A percentile compares a stretch with the other conserved stretches of the same genome.
These are phyloP conservation scores for Corniculantispora saksenae DNA, from an alignment of 2,329 filamentous ascomycete species.

Conservation along the genomic window DNA sequence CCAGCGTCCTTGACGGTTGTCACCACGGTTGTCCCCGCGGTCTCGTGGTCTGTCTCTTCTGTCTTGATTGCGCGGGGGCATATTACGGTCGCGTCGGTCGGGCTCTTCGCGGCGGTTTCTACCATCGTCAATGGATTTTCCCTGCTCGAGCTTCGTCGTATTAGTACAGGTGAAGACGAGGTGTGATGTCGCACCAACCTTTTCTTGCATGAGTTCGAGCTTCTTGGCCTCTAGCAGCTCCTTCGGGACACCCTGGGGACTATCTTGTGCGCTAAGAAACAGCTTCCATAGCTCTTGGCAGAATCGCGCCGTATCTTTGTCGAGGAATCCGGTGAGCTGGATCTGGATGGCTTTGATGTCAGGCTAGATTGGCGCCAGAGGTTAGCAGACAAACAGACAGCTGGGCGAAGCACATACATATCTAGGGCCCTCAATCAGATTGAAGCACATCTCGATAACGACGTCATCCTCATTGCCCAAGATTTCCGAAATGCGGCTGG, in stretches of 20 bases:
- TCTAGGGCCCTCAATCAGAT: slow-evolving; percentile 70
- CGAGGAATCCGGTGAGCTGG: slow-evolving; percentile 89
- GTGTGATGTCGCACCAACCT: slow-evolving; percentile 55
- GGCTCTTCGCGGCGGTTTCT: slow-evolving; percentile 71
- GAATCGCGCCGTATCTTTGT: slow-evolving; percentile 85
- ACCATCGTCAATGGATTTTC: slow-evolving; percentile 75
- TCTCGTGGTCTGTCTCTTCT: slow-evolving; percentile 55
- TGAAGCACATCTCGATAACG: slow-evolving; percentile 80
- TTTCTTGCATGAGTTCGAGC: slow-evolving; percentile 88
- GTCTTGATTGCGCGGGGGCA: slow-evolving; percentile 69
- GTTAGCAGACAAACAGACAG: slow-evolving; percentile 30
- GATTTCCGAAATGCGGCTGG: slow-evolving; percentile 81
- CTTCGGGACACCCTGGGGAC: slow-evolving; percentile 87
- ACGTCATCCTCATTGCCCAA: slow-evolving; percentile 94
- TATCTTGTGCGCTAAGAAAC: slow-evolving; percentile 85
- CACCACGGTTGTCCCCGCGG: slow-evolving; percentile 53
- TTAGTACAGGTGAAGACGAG: slow-evolving; percentile 12
- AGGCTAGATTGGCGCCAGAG: slow-evolving; percentile 58
- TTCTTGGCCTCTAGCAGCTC: slow-evolving; percentile 97
- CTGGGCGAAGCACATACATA: slow-evolving; percentile 58
- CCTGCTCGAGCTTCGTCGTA: slow-evolving; percentile 70
- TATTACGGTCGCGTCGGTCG: slow-evolving; percentile 69
- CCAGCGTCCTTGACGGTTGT: slow-evolving; percentile 55
- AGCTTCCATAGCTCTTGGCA: slow-evolving; percentile 94
- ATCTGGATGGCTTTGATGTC: slow-evolving; percentile 96